These are phyloP conservation scores for Parathielavia hyrcaniae DNA, from an alignment of 495 filamentous ascomycete species.

Conservation along the genomic window DNA sequence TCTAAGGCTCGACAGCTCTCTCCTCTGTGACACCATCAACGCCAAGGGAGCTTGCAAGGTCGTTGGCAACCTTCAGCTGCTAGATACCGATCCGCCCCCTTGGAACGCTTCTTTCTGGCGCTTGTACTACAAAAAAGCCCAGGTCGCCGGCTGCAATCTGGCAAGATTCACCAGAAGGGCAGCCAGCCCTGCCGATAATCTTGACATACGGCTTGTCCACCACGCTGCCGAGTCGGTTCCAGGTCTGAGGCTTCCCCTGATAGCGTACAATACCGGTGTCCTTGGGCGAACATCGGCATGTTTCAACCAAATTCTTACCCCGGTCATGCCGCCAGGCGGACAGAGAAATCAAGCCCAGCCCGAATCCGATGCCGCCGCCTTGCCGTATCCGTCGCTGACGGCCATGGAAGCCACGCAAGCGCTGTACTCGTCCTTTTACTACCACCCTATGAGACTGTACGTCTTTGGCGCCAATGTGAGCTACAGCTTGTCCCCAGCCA, in stretches of 20 bases:
- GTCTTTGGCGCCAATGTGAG: constrained; percentile 62
- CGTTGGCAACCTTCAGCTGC: constrained; percentile 52
- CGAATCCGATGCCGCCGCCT: constrained; percentile 6
- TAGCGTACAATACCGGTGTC: constrained; percentile 61
- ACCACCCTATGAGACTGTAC: constrained; percentile 60
- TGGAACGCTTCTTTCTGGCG: constrained; percentile 55
- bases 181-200: constrained; percentile 50
- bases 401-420: constrained; percentile 53
- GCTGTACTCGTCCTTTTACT: constrained; percentile 47
- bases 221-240: constrained; percentile 38
- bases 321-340: constrained; percentile 54
- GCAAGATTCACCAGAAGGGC: constrained; percentile 55
- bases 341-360: constrained; percentile 18
- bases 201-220: constrained; percentile 49
- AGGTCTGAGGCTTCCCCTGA: constrained; percentile 47
- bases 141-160: constrained; percentile 54
- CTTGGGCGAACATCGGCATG: constrained; percentile 58
- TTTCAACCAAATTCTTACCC: constrained; percentile 61
- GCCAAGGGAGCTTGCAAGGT: constrained; percentile 58
- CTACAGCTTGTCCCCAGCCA: constrained; percentile 66
- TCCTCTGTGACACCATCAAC: constrained; percentile 43
- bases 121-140: constrained; percentile 50
- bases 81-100: constrained; percentile 35
- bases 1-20: constrained; percentile 45
- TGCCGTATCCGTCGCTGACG: constrained; percentile 43